A percentile compares a stretch with the other conserved stretches of the same genome.
phyloP scores from a whole-genome alignment of 2,329 filamentous ascomycete species.

The Juglanconis oblonga region DNA sequence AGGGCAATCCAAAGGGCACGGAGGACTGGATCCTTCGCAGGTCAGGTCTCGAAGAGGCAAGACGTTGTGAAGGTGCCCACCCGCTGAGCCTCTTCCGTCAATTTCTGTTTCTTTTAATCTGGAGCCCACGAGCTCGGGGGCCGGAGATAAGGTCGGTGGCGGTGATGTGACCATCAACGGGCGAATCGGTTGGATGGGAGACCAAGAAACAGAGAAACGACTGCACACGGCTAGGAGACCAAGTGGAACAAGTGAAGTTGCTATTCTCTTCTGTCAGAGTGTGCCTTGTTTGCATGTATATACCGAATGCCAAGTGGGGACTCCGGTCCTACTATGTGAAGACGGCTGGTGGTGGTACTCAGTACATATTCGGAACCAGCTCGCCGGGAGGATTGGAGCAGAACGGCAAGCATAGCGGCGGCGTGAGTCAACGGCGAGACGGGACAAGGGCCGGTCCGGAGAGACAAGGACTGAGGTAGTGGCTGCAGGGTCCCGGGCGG shows the following conservation, averaged over 20 bases:
- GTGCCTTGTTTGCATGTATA: background rate
- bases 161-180: background rate
- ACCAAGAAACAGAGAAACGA: background rate
- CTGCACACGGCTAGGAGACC: background rate
- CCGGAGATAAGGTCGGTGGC: constrained; percentile 4
- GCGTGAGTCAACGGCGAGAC: constrained; percentile 5
- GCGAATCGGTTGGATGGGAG: background rate
- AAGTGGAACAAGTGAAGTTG: background rate
- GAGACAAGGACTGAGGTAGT: background rate
- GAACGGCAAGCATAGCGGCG: background rate
- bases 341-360: too few species aligned
- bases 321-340: too few species aligned
- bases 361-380: too few species aligned
- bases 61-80: constrained; percentile 8
- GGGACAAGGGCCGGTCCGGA: background rate
- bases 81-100: background rate
- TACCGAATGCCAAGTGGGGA: too few species aligned
- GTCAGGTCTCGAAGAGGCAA: background rate
- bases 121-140: background rate
- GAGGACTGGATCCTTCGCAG: constrained; percentile 1
- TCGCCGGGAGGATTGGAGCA: background rate
- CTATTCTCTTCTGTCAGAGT: background rate
- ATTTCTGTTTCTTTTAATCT: background rate
- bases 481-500: background rate
- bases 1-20: constrained; percentile 21